phyloP scores from a whole-genome alignment of 2,329 filamentous ascomycete species.

The Ophiostoma sp. region DNA sequence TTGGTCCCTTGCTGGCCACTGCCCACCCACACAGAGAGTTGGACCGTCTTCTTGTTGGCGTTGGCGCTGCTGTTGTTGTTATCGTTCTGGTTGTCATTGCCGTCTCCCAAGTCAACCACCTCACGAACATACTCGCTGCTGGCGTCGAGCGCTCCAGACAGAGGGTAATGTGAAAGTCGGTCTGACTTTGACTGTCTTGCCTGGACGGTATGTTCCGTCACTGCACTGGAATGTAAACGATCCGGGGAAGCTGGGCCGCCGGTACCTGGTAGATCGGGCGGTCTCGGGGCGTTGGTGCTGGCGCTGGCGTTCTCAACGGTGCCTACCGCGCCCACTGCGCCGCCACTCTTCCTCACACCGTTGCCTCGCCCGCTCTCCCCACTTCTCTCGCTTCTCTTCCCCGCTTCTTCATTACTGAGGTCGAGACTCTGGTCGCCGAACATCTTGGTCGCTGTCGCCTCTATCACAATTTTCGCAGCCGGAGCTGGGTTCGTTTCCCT shows the following conservation, averaged over 20 bases:
- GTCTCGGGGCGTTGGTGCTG: not conserved
- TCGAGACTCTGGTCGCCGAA: not conserved
- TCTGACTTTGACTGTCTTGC: slow-evolving; percentile 17
- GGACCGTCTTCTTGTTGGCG: slow-evolving; percentile 30
- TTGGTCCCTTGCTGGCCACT: slow-evolving; percentile 37
- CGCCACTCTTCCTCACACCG: not conserved
- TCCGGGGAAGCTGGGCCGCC: not conserved
- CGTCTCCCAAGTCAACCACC: slow-evolving; percentile 34
- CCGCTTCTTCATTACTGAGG: not conserved
- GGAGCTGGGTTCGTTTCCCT: slow-evolving; percentile 30
- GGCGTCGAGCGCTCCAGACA: slow-evolving; percentile 9
- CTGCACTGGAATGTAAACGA: not conserved
- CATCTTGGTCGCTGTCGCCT: not conserved
- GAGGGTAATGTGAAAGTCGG: slow-evolving; percentile 26
- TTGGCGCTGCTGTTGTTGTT: not conserved
- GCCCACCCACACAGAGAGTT: slow-evolving; percentile 52
- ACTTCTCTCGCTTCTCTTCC: not conserved
- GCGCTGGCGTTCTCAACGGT: not conserved
- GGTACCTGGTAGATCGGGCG: not conserved
- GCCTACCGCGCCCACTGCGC: not conserved
- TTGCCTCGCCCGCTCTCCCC: not conserved
- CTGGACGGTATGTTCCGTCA: not conserved
- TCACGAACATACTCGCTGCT: slow-evolving; percentile 32
- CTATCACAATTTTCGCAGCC: not conserved
- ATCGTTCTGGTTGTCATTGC: slow-evolving; percentile 25